Evolutionary conservation across 768 basidiomycete genomes (phyloP).

Genomic region (Lentinula raphanica): DNA sequence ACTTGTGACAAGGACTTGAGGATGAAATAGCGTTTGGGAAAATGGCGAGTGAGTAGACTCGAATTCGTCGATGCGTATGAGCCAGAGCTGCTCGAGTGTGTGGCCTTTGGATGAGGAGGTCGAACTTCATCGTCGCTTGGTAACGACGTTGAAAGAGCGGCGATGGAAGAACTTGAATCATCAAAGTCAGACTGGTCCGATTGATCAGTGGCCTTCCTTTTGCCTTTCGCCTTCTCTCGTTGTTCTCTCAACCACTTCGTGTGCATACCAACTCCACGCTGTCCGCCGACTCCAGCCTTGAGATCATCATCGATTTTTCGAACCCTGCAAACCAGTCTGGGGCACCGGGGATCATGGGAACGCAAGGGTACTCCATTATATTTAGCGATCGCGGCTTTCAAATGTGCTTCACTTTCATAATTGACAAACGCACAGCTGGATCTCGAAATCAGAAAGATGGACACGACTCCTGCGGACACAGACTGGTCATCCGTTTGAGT

Average conservation of each 20-base stretch:
- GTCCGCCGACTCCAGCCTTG: conserved; percentile 86
- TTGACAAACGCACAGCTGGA: conserved; percentile 95
- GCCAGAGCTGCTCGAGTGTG: conserved; percentile 52
- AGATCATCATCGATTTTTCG: conserved; percentile 80
- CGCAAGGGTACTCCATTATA: conserved; percentile 75
- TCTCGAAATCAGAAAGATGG: conserved; percentile 91
- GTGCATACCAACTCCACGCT: conserved; percentile 84
- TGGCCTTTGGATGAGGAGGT: conserved; percentile 14
- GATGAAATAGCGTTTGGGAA: conserved; percentile 89
- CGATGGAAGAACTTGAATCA: conserved; percentile 6
- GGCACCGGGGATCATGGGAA: conserved; percentile 65
- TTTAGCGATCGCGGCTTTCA: conserved; percentile 60
- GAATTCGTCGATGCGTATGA: conserved; percentile 83
- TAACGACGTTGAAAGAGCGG: conserved; percentile 22
- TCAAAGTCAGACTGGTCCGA: conserved; percentile 7
- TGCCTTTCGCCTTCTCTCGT: conserved; percentile 29
- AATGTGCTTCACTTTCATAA: conserved; percentile 57
- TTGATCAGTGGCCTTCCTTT: conserved; percentile 12
- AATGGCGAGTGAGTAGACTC: conserved; percentile 67
- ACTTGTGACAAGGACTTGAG: conserved; percentile 84
- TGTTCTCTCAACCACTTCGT: conserved; percentile 71
- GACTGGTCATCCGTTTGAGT: conserved; percentile 25
- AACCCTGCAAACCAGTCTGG: conserved; percentile 76
- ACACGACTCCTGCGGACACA: conserved; percentile 54
- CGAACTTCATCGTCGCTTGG: conserved; percentile 38